Conservation (phyloP, 2,329 filamentous ascomycete species). For the Colletotrichum sp. region DNA sequence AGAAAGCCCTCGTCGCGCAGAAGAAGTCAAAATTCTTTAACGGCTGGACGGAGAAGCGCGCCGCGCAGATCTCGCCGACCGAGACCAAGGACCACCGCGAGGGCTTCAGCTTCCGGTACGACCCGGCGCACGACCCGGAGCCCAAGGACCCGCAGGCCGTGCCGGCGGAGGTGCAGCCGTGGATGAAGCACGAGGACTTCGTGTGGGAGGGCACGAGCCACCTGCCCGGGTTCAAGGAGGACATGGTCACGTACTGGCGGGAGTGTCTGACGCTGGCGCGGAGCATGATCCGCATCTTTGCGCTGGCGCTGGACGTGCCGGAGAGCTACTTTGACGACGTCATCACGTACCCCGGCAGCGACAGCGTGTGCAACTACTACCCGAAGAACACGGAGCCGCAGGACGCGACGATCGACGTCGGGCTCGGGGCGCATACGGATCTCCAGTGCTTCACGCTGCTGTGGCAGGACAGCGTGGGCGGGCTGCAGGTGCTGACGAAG, state of each 20-base stretch:
- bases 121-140: conserved; percentile 46
- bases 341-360: conserved; percentile 23
- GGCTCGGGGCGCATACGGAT: conserved; percentile 52
- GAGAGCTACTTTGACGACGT: conserved; percentile 25
- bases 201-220: conserved; percentile 24
- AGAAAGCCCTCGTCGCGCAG: conserved; percentile 28
- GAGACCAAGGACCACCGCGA: conserved; percentile 34
- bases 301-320: conserved; percentile 25
- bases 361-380: conserved; percentile 48
- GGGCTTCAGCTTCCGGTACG: conserved; percentile 39
- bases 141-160: conserved; percentile 30
- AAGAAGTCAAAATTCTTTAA: conserved; percentile 38
- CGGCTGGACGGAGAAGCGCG: conserved; percentile 34
- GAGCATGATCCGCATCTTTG: conserved; percentile 26
- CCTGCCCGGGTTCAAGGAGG: conserved; percentile 18
- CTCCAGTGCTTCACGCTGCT: conserved; percentile 54
- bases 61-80: conserved; percentile 29
- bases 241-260: conserved; percentile 22
- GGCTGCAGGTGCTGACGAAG: conserved; percentile 46
- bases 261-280: conserved; percentile 26
- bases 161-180: conserved; percentile 17
- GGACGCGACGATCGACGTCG: conserved; percentile 35
- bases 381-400: conserved; percentile 38
- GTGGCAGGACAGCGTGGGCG: conserved; percentile 49
- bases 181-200: conserved; percentile 23